These are phyloP conservation scores for Phytophthora colocasiae DNA, from an alignment of 352 stramenopile species.

Conservation along the genomic window DNA sequence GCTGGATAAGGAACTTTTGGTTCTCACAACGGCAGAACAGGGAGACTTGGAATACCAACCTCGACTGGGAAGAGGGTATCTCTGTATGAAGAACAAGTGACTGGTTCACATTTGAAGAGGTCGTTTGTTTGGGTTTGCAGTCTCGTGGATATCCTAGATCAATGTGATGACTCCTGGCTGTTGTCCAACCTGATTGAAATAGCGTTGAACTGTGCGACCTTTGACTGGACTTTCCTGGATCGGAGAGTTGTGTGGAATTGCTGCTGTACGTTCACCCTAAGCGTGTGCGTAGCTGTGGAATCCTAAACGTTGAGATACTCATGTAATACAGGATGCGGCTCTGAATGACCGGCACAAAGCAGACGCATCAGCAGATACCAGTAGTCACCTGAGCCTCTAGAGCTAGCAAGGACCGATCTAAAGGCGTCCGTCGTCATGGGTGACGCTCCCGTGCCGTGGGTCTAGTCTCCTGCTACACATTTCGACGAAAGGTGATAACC, in stretches of 20 bases:
- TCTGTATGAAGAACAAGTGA: slow-evolving; percentile 1
- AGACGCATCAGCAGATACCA: slow-evolving; percentile 12
- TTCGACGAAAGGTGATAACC: background rate
- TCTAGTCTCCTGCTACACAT: slow-evolving; percentile 1
- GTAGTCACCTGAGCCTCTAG: slow-evolving; percentile 6
- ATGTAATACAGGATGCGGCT: slow-evolving; percentile 24
- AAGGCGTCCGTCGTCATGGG: slow-evolving; percentile 35
- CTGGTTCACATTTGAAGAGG: slow-evolving; percentile 6
- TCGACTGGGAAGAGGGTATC: background rate
- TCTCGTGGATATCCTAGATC: slow-evolving; percentile 11
- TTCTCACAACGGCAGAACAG: slow-evolving; percentile 3
- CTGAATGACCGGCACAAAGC: slow-evolving; percentile 8
- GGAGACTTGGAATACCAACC: background rate
- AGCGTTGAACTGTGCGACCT: slow-evolving; percentile 19
- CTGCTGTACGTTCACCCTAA: slow-evolving; percentile 19
- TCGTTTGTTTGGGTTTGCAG: slow-evolving; percentile 6
- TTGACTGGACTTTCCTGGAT: slow-evolving; percentile 17
- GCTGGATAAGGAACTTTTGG: slow-evolving; percentile 1
- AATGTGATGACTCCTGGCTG: background rate
- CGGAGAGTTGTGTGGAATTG: slow-evolving; percentile 5
- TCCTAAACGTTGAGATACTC: slow-evolving; percentile 5
- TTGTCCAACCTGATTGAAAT: slow-evolving; percentile 21
- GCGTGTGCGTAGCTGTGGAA: background rate
- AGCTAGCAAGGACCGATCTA: slow-evolving; percentile 15
- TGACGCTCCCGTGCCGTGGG: slow-evolving; percentile 37